These are phyloP conservation scores for Nitzschia sp. DNA, from an alignment of 108 stramenopile genomes.

Conservation along the genomic window DNA sequence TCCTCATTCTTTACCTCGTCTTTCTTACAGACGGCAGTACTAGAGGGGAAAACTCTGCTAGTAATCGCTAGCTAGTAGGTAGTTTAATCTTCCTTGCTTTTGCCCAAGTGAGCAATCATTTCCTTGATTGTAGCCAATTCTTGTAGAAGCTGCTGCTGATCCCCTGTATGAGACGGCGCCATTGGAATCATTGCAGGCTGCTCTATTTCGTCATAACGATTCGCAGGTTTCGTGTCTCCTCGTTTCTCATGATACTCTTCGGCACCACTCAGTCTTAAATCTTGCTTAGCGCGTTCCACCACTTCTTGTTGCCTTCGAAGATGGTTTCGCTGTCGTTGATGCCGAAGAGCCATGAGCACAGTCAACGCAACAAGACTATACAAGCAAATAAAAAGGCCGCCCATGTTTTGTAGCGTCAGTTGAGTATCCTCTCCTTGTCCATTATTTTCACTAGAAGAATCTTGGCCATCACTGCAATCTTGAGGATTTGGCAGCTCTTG, in stretches of 20 bases:
- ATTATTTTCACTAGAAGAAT: neutral
- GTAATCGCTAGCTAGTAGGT: no score
- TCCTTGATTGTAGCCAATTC: neutral
- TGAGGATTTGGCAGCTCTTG: neutral
- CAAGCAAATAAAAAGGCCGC: slow-evolving; percentile 28
- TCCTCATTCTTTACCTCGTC: no score
- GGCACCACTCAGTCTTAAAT: neutral
- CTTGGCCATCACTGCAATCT: neutral
- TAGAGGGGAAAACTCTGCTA: no score
- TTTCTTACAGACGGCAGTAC: no score
- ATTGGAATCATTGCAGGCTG: neutral
- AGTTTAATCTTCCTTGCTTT: neutral
- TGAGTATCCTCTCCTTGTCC: neutral
- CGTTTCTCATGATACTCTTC: no score
- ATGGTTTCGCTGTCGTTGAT: neutral
- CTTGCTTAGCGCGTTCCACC: neutral
- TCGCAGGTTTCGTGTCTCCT: no score
- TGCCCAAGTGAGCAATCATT: neutral
- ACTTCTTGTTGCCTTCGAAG: neutral
- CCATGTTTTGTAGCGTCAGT: slow-evolving; percentile 20
- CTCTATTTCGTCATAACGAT: neutral
- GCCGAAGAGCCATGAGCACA: neutral
- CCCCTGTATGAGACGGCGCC: neutral
- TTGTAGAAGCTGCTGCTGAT: neutral
- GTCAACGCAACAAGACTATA: neutral